Base-by-base conservation (phyloP, 2,329 filamentous ascomycete species). In the Metarhizium rileyi region DNA sequence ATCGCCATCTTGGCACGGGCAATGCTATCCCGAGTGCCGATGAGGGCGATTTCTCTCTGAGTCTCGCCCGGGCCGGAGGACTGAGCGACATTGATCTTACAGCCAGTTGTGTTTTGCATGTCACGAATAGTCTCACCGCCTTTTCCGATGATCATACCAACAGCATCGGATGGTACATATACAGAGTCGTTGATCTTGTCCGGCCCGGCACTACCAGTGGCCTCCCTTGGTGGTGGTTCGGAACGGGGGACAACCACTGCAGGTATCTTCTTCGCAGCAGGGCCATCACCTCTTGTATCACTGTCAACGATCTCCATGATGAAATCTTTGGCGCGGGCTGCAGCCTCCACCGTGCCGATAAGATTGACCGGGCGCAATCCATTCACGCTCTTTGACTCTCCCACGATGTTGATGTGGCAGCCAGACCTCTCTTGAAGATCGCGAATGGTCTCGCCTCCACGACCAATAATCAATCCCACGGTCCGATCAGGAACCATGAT, bases 101-200 rank as follows among this genome's bases (percentile, higher is more conserved):
- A 95, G 43, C 87, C 86, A 5, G 88, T 93, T 28, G 74, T 78
- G 61, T 83, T 85, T 66, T 95, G 90, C 84, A 95, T 94, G 58
- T 95, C 88, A 56, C 90, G 89, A 63, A 95, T 95, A 0, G 90
- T 94, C 70, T 95, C 90, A 56, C 90, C 90, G 50, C 88, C 87
- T 73, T 95, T 95, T 56, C 90, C 90, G 53, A 95, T 95, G 56
- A 95, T 95, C 90, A 95, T 95, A 53, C 90, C 90, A 49, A 95
- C 90, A 5, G 90, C 86, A 64, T 95, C 90, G 22, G 89, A 91
- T 12, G 90, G 90, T 9, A 95, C 89, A 57, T 81, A 83, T 54
- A 95, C 88, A 38, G 81, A 83, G 61, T 95, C 88, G 60, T 84
- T 90, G 59, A 86, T 77, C 71, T 90, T 91, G 57, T 87, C 84